Evolutionary conservation across 2,329 filamentous ascomycete genomes (phyloP).

Genomic region (Lasiodiplodia sp.): DNA sequence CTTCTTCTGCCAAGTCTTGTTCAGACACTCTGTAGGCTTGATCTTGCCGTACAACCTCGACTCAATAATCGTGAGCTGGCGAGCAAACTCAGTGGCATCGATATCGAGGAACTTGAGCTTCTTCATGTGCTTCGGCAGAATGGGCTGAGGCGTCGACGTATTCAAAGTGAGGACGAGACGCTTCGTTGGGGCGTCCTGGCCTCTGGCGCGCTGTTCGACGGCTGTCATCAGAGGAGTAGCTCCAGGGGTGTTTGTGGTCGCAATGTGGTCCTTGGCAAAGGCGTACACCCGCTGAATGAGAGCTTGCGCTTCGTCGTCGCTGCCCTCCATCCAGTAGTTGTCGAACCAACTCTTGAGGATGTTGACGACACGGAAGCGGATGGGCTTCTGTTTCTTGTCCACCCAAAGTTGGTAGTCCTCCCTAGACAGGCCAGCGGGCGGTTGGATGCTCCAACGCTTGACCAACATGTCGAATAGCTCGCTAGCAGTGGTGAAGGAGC

Average conservation of each 20-base stretch:
- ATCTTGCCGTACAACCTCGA: constrained; percentile 95
- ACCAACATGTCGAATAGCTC: constrained; percentile 94
- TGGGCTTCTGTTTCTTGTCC: constrained; percentile 93
- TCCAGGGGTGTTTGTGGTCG: constrained; percentile 90
- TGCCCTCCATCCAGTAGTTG: constrained; percentile 98
- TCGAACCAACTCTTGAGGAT: constrained; percentile 99
- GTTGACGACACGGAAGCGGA: constrained; percentile 94
- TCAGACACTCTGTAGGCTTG: constrained; percentile 92
- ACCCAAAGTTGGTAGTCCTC: constrained; percentile 86
- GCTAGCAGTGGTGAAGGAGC: constrained; percentile 88
- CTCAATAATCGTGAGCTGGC: constrained; percentile 96
- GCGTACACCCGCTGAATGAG: constrained; percentile 87
- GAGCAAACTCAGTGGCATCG: constrained; percentile 93
- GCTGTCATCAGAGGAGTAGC: constrained; percentile 84
- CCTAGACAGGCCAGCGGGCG: constrained; percentile 78
- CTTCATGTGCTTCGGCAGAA: constrained; percentile 99
- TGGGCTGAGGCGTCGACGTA: constrained; percentile 82
- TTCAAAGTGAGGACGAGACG: constrained; percentile 86
- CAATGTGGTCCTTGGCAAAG: constrained; percentile 91
- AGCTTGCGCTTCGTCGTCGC: constrained; percentile 80
- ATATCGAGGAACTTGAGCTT: constrained; percentile 99
- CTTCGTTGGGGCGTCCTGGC: constrained; percentile 86
- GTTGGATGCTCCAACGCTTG: constrained; percentile 89
- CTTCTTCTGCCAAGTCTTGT: constrained; percentile 99
- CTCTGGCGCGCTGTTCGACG: constrained; percentile 85